Evolutionary conservation across 2,329 filamentous ascomycete genomes (phyloP).

Genomic region (Pseudogymnoascus sp.): DNA sequence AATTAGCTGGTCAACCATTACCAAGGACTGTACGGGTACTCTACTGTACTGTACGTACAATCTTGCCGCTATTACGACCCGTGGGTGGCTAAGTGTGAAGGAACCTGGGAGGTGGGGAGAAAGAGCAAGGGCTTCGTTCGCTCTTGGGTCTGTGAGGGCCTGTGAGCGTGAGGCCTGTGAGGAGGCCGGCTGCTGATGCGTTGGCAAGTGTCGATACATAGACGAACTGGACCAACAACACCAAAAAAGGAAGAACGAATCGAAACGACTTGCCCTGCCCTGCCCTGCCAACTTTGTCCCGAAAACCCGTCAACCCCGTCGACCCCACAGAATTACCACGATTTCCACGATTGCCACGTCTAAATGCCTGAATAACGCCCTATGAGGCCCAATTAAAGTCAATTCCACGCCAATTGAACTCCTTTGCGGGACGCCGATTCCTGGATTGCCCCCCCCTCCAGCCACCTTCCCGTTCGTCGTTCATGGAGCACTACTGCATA

Average conservation of each 20-base stretch:
- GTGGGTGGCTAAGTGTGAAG: background rate
- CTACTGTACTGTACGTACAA: background rate
- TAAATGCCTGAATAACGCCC: conserved; percentile 2
- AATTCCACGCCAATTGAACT: background rate
- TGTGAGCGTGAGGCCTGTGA: too few species aligned
- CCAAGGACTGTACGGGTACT: background rate
- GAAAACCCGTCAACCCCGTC: background rate
- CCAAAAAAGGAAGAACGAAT: background rate
- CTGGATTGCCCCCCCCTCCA: background rate
- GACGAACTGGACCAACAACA: background rate
- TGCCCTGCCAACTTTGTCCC: conserved; percentile 4
- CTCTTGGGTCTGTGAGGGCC: too few species aligned
- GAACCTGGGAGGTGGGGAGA: background rate
- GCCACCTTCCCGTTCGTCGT: conserved; percentile 1
- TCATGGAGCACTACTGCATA: conserved; percentile 3
- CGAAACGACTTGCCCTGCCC: too few species aligned
- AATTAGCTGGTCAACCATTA: background rate
- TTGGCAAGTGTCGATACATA: conserved; percentile 5
- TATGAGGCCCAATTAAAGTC: conserved; percentile 3
- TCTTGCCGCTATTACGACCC: background rate
- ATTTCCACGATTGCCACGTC: background rate
- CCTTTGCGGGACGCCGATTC: background rate
- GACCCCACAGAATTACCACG: background rate
- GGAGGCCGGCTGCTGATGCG: conserved; percentile 3
- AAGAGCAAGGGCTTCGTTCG: background rate